Base-by-base conservation (phyloP, 495 filamentous ascomycete species). In the Penicillium nucicola region DNA sequence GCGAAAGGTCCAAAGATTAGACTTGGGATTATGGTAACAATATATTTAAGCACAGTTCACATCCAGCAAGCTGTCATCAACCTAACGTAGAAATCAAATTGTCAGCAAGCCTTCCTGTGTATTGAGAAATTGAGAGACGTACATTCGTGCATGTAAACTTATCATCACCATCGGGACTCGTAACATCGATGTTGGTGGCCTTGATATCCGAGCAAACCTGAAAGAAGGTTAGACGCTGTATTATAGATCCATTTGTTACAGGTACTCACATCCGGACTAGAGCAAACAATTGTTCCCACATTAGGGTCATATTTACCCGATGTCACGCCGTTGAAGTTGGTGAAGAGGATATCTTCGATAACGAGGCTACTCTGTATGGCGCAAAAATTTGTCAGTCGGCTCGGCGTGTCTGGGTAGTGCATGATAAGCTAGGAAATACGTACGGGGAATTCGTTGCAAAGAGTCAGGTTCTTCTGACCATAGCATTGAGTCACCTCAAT, bases 401-500 rank as follows among this genome's bases (percentile, higher is more conserved):
- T 3, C 9, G 36, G 9, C 1, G 23, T 10, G 38, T n/a, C 2
- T 5, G 15, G 38, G 9, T 9, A 2, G 15, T 5, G 34, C 12
- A 33, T 23, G 37, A 37, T 8, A 14, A 30, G 30, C 14, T 11
- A 39, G n/a, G 20, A 14, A 3, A 50, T n/a, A 57, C 60, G 10
- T 45, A 71, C 68, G 35, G 83, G 83, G 57, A 66, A 81, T 57
- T 81, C 53, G 36, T 82, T 72, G 55, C 83, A 86, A 11, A 85
- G 70, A 7, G 84, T 84, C 30, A 77, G 46, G 45, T 86, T 85
- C 14, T 62, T 74, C 61, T 86, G 82, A 3, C 82, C 82, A 52
- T 86, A 85, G 67, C 83, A 86, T 64, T 85, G 82, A 17, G 80
- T 81, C 28, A 85, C 70, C 57, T 85, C 81, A 51, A 86, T 84